A percentile compares a stretch with the other conserved stretches of the same genome.
Evolutionary conservation across 441 rosid genomes (phyloP).

Genomic region (Erodium moschatum): DNA sequence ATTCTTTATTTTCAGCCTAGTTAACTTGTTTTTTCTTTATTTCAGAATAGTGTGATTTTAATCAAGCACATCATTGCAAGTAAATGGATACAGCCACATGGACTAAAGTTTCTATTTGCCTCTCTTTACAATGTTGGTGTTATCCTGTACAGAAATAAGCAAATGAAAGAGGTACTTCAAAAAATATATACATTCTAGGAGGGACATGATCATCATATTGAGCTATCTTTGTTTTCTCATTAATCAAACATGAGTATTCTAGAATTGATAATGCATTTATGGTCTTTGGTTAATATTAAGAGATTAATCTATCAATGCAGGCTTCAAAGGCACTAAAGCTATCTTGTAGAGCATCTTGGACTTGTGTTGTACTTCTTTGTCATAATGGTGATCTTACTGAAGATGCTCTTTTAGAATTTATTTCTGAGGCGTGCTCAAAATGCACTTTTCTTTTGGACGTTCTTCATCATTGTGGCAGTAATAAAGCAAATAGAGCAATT

Average conservation of each 20-base stretch:
- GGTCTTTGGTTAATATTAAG: slow-evolving; percentile 14
- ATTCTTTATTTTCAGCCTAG: neutral
- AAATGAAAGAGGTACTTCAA: slow-evolving; percentile 53
- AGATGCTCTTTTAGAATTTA: slow-evolving; percentile 44
- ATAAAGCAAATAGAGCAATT: slow-evolving; percentile 33
- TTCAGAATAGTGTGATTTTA: slow-evolving; percentile 47
- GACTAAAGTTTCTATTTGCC: slow-evolving; percentile 48
- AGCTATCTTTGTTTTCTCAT: neutral
- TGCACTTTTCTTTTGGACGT: slow-evolving; percentile 70
- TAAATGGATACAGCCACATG: slow-evolving; percentile 56
- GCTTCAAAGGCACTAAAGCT: slow-evolving; percentile 71
- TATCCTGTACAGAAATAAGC: slow-evolving; percentile 57
- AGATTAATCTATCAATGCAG: slow-evolving; percentile 36
- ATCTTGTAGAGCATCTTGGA: slow-evolving; percentile 75
- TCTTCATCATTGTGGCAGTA: slow-evolving; percentile 50
- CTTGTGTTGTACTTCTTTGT: slow-evolving; percentile 40
- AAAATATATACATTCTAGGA: neutral
- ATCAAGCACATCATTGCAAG: slow-evolving; percentile 49
- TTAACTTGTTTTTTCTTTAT: slow-evolving; percentile 26
- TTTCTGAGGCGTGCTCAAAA: slow-evolving; percentile 50
- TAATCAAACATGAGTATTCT: slow-evolving; percentile 2
- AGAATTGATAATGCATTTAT: slow-evolving; percentile 15
- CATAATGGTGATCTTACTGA: slow-evolving; percentile 42
- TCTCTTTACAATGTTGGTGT: slow-evolving; percentile 63
- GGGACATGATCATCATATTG: neutral